phyloP scores from a whole-genome alignment of 495 filamentous ascomycete genomes.

The Penicillium odoratum region DNA sequence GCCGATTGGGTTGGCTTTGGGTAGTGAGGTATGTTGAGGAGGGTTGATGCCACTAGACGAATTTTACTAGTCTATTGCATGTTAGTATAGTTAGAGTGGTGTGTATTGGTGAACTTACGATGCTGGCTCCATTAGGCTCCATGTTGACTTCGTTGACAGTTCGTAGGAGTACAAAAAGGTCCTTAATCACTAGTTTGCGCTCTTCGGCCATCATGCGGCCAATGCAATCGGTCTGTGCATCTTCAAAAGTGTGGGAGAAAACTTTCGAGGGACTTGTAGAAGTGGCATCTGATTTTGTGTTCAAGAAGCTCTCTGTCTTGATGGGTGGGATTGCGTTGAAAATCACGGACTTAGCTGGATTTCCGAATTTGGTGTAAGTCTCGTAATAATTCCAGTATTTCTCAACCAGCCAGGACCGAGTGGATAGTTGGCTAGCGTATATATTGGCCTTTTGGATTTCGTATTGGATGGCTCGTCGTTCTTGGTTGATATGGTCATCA shows the following conservation, averaged over 20 bases:
- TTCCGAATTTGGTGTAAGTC: conserved; percentile 41
- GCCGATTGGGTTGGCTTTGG: conserved; percentile 13
- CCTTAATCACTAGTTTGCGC: conserved; percentile 71
- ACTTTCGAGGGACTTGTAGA: conserved; percentile 4
- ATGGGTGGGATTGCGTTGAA: conserved; percentile 14
- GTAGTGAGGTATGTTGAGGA: conserved; percentile 60
- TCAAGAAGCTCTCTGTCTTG: conserved; percentile 19
- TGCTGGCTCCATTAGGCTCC: conserved; percentile 75
- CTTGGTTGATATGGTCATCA: conserved; percentile 29
- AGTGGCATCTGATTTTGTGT: background rate
- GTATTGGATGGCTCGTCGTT: conserved; percentile 59
- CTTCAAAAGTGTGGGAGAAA: conserved; percentile 15
- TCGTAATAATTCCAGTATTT: conserved; percentile 72
- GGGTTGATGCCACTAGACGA: conserved; percentile 71
- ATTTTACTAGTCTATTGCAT: conserved; percentile 60
- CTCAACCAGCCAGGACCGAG: conserved; percentile 77
- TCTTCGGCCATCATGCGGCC: conserved; percentile 63
- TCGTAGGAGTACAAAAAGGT: conserved; percentile 65
- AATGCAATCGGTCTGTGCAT: conserved; percentile 46
- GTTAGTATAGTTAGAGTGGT: conserved; percentile 5
- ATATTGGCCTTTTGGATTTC: conserved; percentile 88
- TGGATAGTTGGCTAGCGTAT: conserved; percentile 70
- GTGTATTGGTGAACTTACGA: conserved; percentile 44
- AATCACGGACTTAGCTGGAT: conserved; percentile 23
- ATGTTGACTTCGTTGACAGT: conserved; percentile 77